A percentile compares a stretch with the other conserved stretches of the same genome.
Evolutionary conservation across 2,329 filamentous ascomycete genomes (phyloP).

Genomic region (Intubia oerlemansii): DNA sequence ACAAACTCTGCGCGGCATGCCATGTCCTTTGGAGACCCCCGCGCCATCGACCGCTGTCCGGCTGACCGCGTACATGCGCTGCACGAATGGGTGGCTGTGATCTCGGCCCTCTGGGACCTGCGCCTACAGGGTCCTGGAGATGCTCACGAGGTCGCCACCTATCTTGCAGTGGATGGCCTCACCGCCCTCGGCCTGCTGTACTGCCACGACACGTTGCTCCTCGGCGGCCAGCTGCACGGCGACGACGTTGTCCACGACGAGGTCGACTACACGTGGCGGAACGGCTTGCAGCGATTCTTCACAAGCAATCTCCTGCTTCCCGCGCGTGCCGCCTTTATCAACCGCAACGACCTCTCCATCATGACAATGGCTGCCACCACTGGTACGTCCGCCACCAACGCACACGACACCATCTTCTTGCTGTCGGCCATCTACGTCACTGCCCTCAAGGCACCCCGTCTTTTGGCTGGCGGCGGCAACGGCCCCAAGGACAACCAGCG

Average conservation of each 20-base stretch:
- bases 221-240: no score
- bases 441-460: slow-evolving; percentile 12
- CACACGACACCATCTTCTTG: slow-evolving; percentile 10
- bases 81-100: slow-evolving; percentile 23
- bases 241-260: no score
- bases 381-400: not conserved
- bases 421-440: slow-evolving; percentile 24
- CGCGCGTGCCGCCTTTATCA: slow-evolving; percentile 9
- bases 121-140: slow-evolving; percentile 29
- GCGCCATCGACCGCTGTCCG: slow-evolving; percentile 16
- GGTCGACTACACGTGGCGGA: not conserved
- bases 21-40: not conserved
- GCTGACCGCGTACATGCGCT: no score
- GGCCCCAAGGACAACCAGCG: slow-evolving; percentile 14
- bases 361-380: slow-evolving; percentile 1
- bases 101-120: slow-evolving; percentile 28
- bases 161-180: slow-evolving; percentile 20
- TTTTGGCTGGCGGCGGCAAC: slow-evolving; percentile 14
- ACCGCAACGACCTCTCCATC: slow-evolving; percentile 13
- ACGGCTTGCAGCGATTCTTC: not conserved
- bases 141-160: slow-evolving; percentile 23
- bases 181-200: slow-evolving; percentile 20
- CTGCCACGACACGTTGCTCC: no score
- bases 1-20: slow-evolving; percentile 8
- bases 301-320: slow-evolving; percentile 10